Conservation (phyloP, 768 basidiomycete genomes). For the Pisolithus marmoratus region DNA sequence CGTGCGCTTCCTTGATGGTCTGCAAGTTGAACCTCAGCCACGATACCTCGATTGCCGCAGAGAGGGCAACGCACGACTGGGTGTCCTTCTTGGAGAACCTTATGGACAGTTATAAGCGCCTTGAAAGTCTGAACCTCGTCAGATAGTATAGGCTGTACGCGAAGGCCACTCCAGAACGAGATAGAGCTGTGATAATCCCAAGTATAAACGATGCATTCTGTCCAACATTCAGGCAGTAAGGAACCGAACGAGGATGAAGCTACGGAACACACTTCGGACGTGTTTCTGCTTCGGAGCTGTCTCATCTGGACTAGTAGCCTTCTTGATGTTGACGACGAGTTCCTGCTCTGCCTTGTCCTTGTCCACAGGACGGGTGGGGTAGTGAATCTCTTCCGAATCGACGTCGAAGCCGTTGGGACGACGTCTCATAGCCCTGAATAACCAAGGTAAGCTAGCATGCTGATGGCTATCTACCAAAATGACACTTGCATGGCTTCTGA, state of each 20-base stretch:
- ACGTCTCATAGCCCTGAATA: slow-evolving; percentile 27
- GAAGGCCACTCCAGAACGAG: slow-evolving; percentile 95
- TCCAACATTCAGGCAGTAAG: slow-evolving; percentile 8
- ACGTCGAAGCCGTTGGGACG: slow-evolving; percentile 50
- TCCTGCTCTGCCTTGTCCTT: slow-evolving; percentile 98
- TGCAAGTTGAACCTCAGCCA: slow-evolving; percentile 29
- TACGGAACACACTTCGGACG: slow-evolving; percentile 75
- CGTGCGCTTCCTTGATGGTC: slow-evolving; percentile 96
- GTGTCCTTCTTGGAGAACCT: slow-evolving; percentile 96
- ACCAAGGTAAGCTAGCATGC: slow-evolving; percentile 6
- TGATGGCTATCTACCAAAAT: background rate
- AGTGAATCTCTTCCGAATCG: slow-evolving; percentile 73
- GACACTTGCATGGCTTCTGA: slow-evolving; percentile 22
- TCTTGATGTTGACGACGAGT: slow-evolving; percentile 93
- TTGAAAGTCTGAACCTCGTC: slow-evolving; percentile 99
- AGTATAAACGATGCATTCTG: slow-evolving; percentile 97
- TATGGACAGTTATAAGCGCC: slow-evolving; percentile 94
- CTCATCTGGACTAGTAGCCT: slow-evolving; percentile 94
- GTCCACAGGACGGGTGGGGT: slow-evolving; percentile 95
- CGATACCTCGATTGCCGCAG: slow-evolving; percentile 1
- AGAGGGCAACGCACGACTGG: slow-evolving; percentile 56
- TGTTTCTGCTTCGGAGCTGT: slow-evolving; percentile 98
- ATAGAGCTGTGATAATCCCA: slow-evolving; percentile 99
- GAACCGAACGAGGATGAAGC: slow-evolving; percentile 6
- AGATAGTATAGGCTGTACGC: slow-evolving; percentile 93